Base-by-base conservation (phyloP, 768 basidiomycete species). In the Psilocybe cubensis region DNA sequence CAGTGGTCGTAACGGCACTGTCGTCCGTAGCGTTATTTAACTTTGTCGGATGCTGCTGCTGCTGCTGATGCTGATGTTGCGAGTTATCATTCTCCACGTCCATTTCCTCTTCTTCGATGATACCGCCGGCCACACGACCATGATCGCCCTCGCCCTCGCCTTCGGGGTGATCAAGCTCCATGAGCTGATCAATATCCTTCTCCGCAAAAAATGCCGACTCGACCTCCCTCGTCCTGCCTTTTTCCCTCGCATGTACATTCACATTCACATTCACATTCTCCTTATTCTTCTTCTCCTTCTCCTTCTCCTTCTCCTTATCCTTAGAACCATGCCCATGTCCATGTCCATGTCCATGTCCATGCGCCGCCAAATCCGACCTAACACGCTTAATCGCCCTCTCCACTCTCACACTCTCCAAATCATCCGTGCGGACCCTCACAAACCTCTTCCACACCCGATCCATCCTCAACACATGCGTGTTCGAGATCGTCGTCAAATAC, bases 341-440 rank as follows among this genome's bases (percentile, higher is more conserved):
- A 64, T 40, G 24, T 64, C 54, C 25, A 67, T 66, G 42, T 83
- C 74, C 52, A 79, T n/a, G n/a, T n/a, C n/a, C 72, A 66, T 94
- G 92, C 10, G 86, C 86, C 9, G 89, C 91, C 20, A 93, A 76
- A 74, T 96, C 94, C 43, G 90, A 92, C 53, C 92, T 79, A 18
- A 92, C 91, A 25, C 91, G 86, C 76, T 94, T 93, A 73, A 95
- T 90, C 3, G 93, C 89, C 61, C 92, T 81, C 75, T 95, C 92
- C 38, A 91, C 86, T 42, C 93, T 85, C 5, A 88, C 87, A 63
- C 92, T 94, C 76, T 95, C 88, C 49, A 96, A 73, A 71, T 96
- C 94, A 66, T 96, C 94, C 3, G 86, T 89, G 54, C 94, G 82
- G 7, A 94, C 91, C 44, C 86, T 79, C 54, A 95, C 89, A 64